Percentiles rank a stretch among this genome's conserved stretches.
These are phyloP conservation scores for Yamadazyma oceani DNA, from an alignment of 1,139 yeast genomes.

Conservation along the genomic window DNA sequence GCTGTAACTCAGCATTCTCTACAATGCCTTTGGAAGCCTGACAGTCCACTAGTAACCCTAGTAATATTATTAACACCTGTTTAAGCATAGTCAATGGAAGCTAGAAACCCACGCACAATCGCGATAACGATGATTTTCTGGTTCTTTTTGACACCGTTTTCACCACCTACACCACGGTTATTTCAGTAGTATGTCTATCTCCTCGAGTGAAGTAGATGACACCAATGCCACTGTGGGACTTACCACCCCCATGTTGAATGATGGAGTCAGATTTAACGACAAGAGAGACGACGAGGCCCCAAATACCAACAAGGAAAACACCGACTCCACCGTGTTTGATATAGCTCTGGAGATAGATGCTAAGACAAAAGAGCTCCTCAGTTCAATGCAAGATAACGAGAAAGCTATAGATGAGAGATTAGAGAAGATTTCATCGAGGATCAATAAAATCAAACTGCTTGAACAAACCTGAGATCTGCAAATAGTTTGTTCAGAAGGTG, in stretches of 20 bases:
- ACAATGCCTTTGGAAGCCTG: background rate
- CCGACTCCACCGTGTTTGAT: constrained; percentile 46
- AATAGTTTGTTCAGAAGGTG: too few relatives aligned
- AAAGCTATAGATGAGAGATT: constrained; percentile 29
- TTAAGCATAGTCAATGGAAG: background rate
- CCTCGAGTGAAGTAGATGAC: constrained; percentile 8
- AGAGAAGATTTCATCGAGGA: constrained; percentile 23
- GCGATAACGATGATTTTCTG: too few relatives aligned
- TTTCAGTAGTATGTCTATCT: constrained; percentile 1
- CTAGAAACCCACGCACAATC: too few relatives aligned
- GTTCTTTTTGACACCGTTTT: background rate
- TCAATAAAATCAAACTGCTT: constrained; percentile 10
- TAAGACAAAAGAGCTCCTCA: constrained; percentile 34
- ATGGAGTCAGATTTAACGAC: constrained; percentile 9
- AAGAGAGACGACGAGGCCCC: background rate
- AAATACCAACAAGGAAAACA: constrained; percentile 12
- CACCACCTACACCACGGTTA: background rate
- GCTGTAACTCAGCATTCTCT: constrained; percentile 7
- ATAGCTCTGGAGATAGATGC: constrained; percentile 51
- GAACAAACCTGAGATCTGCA: too few relatives aligned
- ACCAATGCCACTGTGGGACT: constrained; percentile 13
- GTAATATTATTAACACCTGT: background rate
- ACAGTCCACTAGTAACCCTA: background rate
- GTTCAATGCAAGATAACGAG: constrained; percentile 28
- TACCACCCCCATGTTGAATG: constrained; percentile 12